Conservation (phyloP, 1,139 yeast genomes). For the Suhomyces anneliseae region DNA sequence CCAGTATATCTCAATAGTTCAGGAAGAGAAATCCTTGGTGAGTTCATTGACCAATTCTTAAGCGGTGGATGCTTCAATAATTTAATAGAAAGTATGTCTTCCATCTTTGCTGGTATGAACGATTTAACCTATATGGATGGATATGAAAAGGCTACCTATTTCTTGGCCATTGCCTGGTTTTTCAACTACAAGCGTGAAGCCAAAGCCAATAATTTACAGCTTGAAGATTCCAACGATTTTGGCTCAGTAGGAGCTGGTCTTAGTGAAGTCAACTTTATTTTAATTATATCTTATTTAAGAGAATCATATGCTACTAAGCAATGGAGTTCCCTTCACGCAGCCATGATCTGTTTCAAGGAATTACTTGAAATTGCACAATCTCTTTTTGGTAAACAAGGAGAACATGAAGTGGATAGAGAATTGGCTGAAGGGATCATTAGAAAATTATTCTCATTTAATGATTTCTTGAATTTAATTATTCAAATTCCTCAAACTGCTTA, state of each 20-base stretch:
- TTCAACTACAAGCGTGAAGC: constrained; percentile 36
- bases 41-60: constrained; percentile 54
- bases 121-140: constrained; percentile 39
- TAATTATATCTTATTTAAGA: constrained; percentile 58
- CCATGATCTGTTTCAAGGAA: constrained; percentile 68
- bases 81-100: constrained; percentile 53
- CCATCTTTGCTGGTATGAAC: constrained; percentile 39
- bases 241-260: constrained; percentile 69
- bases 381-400: constrained; percentile 41
- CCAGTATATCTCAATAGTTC: constrained; percentile 11
- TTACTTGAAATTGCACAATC: constrained; percentile 56
- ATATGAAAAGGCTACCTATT: constrained; percentile 48
- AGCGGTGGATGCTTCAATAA: constrained; percentile 77
- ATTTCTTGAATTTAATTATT: constrained; percentile 58
- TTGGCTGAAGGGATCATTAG: constrained; percentile 50
- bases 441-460: constrained; percentile 61
- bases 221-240: constrained; percentile 41
- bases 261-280: constrained; percentile 62
- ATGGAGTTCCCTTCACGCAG: constrained; percentile 67
- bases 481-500: constrained; percentile 65
- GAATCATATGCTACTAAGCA: constrained; percentile 49
- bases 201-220: constrained; percentile 6
- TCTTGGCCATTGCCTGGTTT: constrained; percentile 74
- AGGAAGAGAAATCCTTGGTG: constrained; percentile 34
- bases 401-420: constrained; percentile 50